A percentile compares a stretch with the other conserved stretches of the same genome.
Evolutionary conservation across 2,329 filamentous ascomycete genomes (phyloP).

Genomic region (Thermothelomyces thermophilus): DNA sequence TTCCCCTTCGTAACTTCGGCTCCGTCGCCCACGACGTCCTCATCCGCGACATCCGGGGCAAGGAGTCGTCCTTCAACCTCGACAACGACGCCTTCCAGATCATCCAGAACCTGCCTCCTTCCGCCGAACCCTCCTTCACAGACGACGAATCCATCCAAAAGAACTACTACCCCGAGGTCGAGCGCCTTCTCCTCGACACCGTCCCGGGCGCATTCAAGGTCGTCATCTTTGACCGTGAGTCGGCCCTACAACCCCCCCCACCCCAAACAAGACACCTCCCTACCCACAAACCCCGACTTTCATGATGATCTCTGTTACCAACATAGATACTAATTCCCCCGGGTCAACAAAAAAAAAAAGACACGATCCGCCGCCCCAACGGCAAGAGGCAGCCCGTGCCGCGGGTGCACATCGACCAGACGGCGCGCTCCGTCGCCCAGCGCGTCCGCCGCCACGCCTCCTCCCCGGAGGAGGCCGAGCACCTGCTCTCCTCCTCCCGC

Average conservation of each 20-base stretch:
- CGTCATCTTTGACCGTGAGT: slow-evolving; percentile 64
- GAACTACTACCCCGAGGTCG: slow-evolving; percentile 81
- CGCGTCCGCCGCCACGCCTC: slow-evolving; percentile 63
- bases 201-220: slow-evolving; percentile 62
- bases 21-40: slow-evolving; percentile 43
- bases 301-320: too few relatives aligned
- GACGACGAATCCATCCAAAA: slow-evolving; percentile 62
- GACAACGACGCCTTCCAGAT: slow-evolving; percentile 58
- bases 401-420: slow-evolving; percentile 79
- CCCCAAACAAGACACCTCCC: too few relatives aligned
- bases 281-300: too few relatives aligned
- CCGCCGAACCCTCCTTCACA: slow-evolving; percentile 49
- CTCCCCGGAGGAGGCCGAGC: slow-evolving; percentile 53
- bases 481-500: slow-evolving; percentile 54
- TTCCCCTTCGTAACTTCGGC: slow-evolving; percentile 60
- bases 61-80: slow-evolving; percentile 43
- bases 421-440: slow-evolving; percentile 54
- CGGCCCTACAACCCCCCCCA: too few relatives aligned
- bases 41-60: slow-evolving; percentile 68
- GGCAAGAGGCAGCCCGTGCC: slow-evolving; percentile 63
- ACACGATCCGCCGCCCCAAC: slow-evolving; percentile 70
- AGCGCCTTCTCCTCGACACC: slow-evolving; percentile 59
- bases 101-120: slow-evolving; percentile 50
- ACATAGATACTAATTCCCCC: too few relatives aligned
- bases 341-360: not conserved